Evolutionary conservation across 2,329 filamentous ascomycete genomes (phyloP), one percentile per base, ranked within the genome.

Genomic region (Aspergillus fructus): DNA sequence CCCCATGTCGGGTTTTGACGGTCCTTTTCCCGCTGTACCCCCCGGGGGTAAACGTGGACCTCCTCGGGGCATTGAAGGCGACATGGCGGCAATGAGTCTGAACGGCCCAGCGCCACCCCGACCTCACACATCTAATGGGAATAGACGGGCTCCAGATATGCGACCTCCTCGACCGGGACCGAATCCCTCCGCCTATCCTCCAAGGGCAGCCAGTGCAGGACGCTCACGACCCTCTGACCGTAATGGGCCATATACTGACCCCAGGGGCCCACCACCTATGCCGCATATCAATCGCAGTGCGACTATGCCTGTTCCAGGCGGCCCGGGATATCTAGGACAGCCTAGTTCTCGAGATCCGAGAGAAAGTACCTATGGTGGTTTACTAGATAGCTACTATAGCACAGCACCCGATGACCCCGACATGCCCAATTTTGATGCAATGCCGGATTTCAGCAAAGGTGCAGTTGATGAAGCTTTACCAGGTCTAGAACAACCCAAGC

Each of bases 341-440:
- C 51, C 66, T 11, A 67, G 63, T 8, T 75, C 73, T 56, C 66
- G 67, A 49, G 73, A 75, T 34, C 66, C 67, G 23, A 61, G 61
- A 23, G 50, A 59, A 27, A 58, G 67, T 46, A 48, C 54, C 69
- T 19, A 71, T 75, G 43, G 74, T 79, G 24, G 78, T 7, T 24
- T 78, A 45, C 62, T 83, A 42, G 79, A 81, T 39, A 79, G 79
- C 54, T 75, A 85, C 53, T 82, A 83, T 56, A 81, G 82, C 66
- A 76, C 65, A 75, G 79, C 64, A 74, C 80, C 71, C 39, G 65
- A 71, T 50, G 81, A 84, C 49, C 78, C 79, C 17, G 84, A 86
- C 48, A 86, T 87, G 83, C 85, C 85, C 2, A 82, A 88, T 62
- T 87, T 87, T 63, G 83, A 86, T 66, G 81, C 80, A 2, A 80